These are phyloP conservation scores for Nigrograna mackinnonii DNA, from an alignment of 2,329 filamentous ascomycete species.

Conservation along the genomic window DNA sequence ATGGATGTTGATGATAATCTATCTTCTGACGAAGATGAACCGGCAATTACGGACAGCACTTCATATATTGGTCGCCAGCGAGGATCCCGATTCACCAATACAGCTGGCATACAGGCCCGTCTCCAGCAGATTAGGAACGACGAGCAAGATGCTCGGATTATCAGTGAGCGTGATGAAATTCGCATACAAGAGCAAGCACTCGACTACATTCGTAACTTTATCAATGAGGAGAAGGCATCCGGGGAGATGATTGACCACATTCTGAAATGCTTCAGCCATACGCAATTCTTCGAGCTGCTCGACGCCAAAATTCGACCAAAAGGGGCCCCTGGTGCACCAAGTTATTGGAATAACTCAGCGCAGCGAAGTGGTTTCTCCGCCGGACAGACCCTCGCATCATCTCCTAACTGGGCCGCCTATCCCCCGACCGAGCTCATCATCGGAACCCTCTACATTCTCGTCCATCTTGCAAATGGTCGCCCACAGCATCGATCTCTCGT, in stretches of 20 bases:
- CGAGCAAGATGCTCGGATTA: slow-evolving; percentile 69
- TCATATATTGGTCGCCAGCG: slow-evolving; percentile 42
- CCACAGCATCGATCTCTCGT: slow-evolving; percentile 71
- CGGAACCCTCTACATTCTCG: slow-evolving; percentile 78
- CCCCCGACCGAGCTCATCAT: slow-evolving; percentile 67
- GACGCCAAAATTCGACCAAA: slow-evolving; percentile 72
- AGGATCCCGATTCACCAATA: slow-evolving; percentile 39
- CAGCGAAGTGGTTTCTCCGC: slow-evolving; percentile 59
- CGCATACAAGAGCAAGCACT: slow-evolving; percentile 90
- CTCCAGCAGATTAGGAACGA: slow-evolving; percentile 58
- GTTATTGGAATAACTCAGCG: slow-evolving; percentile 64
- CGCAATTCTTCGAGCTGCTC: slow-evolving; percentile 79
- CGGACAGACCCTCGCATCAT: slow-evolving; percentile 51
- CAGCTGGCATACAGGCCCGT: slow-evolving; percentile 40
- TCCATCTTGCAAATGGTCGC: slow-evolving; percentile 84
- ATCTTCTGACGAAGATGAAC: slow-evolving; percentile 46
- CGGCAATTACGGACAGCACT: slow-evolving; percentile 50
- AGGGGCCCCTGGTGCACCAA: slow-evolving; percentile 17
- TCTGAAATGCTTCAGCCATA: slow-evolving; percentile 74
- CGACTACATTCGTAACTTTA: slow-evolving; percentile 86
- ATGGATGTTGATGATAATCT: slow-evolving; percentile 45
- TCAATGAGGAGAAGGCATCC: slow-evolving; percentile 63
- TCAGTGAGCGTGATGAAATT: slow-evolving; percentile 75
- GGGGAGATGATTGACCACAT: slow-evolving; percentile 82
- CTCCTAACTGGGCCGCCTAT: slow-evolving; percentile 37